Conservation (phyloP, 2,329 filamentous ascomycete species). For the Ascochyta pisi region DNA sequence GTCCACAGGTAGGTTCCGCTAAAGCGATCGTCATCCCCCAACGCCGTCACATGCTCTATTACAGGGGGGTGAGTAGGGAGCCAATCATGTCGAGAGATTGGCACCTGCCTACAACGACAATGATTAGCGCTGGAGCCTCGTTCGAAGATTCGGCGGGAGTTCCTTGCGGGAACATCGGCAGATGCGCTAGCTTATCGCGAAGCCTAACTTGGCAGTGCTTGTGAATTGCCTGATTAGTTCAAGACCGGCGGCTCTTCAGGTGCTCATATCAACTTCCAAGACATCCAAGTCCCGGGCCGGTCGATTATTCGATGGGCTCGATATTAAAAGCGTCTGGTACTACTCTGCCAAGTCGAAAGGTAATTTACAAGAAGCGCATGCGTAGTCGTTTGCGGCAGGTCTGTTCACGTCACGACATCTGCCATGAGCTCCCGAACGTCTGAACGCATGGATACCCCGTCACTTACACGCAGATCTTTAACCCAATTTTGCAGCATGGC, state of each 20-base stretch:
- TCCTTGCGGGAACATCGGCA: neutral
- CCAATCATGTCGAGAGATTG: slow-evolving; percentile 2
- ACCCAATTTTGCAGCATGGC: neutral
- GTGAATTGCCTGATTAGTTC: slow-evolving; percentile 9
- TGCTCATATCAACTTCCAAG: slow-evolving; percentile 2
- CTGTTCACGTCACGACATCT: slow-evolving; percentile 1
- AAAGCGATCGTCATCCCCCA: neutral
- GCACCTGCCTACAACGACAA: slow-evolving; percentile 11
- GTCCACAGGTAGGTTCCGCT: neutral
- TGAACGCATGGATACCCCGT: neutral
- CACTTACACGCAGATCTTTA: slow-evolving; percentile 1
- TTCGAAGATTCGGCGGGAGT: neutral
- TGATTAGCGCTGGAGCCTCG: neutral
- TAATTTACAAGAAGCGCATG: slow-evolving; percentile 7
- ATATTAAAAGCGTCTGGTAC: slow-evolving; percentile 10
- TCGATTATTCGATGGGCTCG: slow-evolving; percentile 4
- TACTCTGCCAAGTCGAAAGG: slow-evolving; percentile 8
- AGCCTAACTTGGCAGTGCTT: slow-evolving; percentile 18
- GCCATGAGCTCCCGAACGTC: neutral
- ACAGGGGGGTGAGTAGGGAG: neutral
- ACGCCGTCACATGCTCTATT: slow-evolving; percentile 11
- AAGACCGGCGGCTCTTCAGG: slow-evolving; percentile 8
- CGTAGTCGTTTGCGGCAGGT: slow-evolving; percentile 19
- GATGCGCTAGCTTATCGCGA: slow-evolving; percentile 9
- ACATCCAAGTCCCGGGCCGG: neutral